Base-by-base conservation (phyloP, 2,329 filamentous ascomycete species). In the Nigrospora sphaerica region DNA sequence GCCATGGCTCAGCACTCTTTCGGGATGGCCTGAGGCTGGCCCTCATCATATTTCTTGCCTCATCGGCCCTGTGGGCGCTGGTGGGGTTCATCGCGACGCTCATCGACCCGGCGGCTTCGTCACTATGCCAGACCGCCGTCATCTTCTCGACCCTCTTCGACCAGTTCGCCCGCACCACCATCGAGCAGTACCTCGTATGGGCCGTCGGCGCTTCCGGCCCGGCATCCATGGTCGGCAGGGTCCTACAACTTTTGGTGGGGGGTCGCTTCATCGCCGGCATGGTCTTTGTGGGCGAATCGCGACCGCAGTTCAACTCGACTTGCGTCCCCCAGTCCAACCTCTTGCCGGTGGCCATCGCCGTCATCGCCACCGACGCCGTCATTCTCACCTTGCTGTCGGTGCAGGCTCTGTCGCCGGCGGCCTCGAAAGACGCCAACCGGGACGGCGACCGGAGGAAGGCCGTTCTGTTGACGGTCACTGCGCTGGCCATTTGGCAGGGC, bases 21-120 rank as follows among this genome's bases (percentile, higher is more conserved):
- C 70, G 73, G 62, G 75, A 80, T 65, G 74, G 75, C 66, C 71
- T 73, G 76, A 80, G 78, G 77, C 78, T 81, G 77, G 77, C 72
- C 76, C 77, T 81, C 75, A 64, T 73, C 57, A 62, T 67, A 53
- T 80, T 80, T 59, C 69, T 80, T 56, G 50, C 70, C 23, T 67
- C 70, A 47, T 67, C 74, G 31, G 69, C 70, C 52, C 64, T 77
- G 42, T 82, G 78, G 78, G 75, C 76, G 40, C 62, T 74, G 36
- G 59, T 69, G 50, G 71, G 70, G 47, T 81, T 81, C 51, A 62
- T 74, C 46, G 62, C 74, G 28, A 72, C 73, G 19, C 57, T 77
- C 45, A 66, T 78, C 59, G 62, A 72, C 51, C 58, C 68, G 32
- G 60, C 59, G 32, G 69, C 71, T 32, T 49, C 63, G 16, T 60